Base-by-base conservation (phyloP, 495 filamentous ascomycete species). In the Penicillium angulare region DNA sequence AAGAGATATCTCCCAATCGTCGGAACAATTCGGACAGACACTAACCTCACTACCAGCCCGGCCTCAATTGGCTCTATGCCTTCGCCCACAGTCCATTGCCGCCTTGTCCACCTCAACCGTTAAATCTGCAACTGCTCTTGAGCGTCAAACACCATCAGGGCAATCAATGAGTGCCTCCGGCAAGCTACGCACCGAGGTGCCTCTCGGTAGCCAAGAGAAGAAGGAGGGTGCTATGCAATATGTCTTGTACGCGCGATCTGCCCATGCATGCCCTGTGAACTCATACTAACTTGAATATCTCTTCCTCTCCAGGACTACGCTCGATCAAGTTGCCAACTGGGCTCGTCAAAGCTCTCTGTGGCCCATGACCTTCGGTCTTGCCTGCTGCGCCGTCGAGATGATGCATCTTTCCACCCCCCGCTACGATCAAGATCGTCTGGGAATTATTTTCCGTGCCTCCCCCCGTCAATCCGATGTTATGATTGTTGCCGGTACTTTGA, bases 291-390 rank as follows among this genome's bases (percentile, higher is more conserved):
- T 5, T 20, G 20, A 18, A 18, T 8, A 47, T 36, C 31, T 20
- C 33, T 23, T 40, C 55, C 50, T 50, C 60, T 12, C 50, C 50
- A 95, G 90, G 52, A 96, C 92, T 13, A 92, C 92, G 9, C 82
- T 97, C 59, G 92, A 97, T 70, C 85, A 89, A 71, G 81, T 96
- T 64, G 76, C 90, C 65, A 97, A 97, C 75, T 97, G 92, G 92
- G 89, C 87, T 26, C 90, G 92, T 32, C 92, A 97, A 71, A 83
- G 83, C 49, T 97, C 92, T 15, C 76, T 97, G 46, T 97, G 92
- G 92, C 92, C 92, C 63, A 95, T 97, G 90, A 97, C 92, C 18
- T 97, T 97, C 75, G 92, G 92, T 40, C 87, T 97, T 40, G 92
- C 92, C 47, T 97, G 92, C 81, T 97, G 92, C 73, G 92, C 92